These are phyloP conservation scores for Glycine soja DNA, from an alignment of 306 rosid species.

Conservation along the genomic window DNA sequence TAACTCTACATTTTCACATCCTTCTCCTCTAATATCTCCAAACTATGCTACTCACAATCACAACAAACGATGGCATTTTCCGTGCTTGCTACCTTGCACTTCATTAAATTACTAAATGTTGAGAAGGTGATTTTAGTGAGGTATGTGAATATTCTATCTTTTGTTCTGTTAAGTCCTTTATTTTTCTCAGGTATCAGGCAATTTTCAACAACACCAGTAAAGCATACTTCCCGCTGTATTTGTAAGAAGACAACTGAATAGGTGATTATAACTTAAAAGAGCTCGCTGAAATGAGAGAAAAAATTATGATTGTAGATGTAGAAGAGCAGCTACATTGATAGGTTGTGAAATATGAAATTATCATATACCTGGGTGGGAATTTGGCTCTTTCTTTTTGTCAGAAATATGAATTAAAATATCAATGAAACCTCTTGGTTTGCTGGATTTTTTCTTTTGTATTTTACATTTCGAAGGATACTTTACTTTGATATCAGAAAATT, in stretches of 20 bases:
- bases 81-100: conserved; percentile 85
- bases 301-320: conserved; percentile 21
- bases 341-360: conserved; percentile 39
- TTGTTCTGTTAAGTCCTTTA: conserved; percentile 22
- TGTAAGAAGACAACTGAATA: background rate
- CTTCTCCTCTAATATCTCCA: too few species aligned
- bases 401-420: conserved; percentile 67
- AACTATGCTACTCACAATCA: too few species aligned
- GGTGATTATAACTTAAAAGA: conserved; percentile 15
- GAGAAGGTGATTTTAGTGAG: conserved; percentile 83
- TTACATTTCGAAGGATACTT: conserved; percentile 60
- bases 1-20: too few species aligned
- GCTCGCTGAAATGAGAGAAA: background rate
- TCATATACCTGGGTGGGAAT: conserved; percentile 57
- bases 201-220: conserved; percentile 14
- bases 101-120: conserved; percentile 69
- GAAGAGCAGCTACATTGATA: background rate
- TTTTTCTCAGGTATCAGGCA: conserved; percentile 2
- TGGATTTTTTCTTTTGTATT: conserved; percentile 64
- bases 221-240: background rate
- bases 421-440: conserved; percentile 72
- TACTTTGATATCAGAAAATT: conserved; percentile 49
- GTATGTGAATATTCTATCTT: conserved; percentile 59
- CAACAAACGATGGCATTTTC: conserved; percentile 59
- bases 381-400: conserved; percentile 62